phyloP scores from a whole-genome alignment of 345 rosid genomes.

The Linum lewisii region DNA sequence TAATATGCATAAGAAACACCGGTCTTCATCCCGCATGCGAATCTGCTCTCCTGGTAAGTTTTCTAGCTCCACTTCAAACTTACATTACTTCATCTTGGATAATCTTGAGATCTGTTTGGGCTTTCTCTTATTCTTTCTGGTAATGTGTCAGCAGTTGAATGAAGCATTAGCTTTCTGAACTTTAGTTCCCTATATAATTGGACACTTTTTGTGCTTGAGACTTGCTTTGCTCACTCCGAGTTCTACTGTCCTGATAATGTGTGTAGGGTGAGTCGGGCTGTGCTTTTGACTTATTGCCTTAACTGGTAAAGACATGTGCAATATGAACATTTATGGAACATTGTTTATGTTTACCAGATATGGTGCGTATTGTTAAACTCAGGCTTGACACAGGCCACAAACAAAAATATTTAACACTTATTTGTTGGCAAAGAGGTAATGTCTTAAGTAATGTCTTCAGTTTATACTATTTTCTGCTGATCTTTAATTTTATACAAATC shows the following conservation, averaged over 20 bases:
- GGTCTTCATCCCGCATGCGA: constrained; percentile 60
- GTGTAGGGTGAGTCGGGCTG: no score
- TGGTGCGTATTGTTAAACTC: not conserved
- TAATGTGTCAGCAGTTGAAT: not conserved
- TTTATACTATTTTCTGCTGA: no score
- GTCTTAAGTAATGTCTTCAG: not conserved
- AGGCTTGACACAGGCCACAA: not conserved
- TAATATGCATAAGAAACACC: constrained; percentile 47
- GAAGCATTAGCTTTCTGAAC: not conserved
- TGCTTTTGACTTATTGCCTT: no score
- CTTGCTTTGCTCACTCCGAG: no score
- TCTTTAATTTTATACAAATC: no score
- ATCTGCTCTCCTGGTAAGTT: constrained; percentile 59
- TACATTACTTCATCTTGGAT: not conserved
- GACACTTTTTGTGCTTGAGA: no score
- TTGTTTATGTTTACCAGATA: not conserved
- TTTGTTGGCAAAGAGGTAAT: not conserved
- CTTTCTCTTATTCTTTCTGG: not conserved
- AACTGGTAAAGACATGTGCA: no score
- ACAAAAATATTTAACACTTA: not conserved
- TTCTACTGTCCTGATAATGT: no score
- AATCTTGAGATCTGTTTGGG: not conserved
- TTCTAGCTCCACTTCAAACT: not conserved
- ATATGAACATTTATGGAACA: not conserved
- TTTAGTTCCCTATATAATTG: not conserved